Conservation (phyloP, 306 rosid genomes). For the Argentina anserina region DNA sequence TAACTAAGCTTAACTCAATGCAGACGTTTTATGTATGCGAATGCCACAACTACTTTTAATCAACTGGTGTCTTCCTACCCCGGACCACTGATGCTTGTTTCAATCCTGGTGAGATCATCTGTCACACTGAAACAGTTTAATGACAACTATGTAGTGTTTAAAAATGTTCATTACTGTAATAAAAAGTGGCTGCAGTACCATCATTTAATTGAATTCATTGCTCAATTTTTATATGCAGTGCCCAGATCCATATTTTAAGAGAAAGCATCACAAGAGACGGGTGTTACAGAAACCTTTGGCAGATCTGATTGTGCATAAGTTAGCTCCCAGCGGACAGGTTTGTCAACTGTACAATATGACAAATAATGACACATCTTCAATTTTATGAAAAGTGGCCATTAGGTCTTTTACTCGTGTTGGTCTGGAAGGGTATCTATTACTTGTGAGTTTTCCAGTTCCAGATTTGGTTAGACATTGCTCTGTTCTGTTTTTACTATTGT, state of each 20-base stretch:
- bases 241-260: conserved; percentile 97
- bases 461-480: not conserved
- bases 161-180: not conserved
- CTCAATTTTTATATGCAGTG: conserved; percentile 52
- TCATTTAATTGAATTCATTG: conserved; percentile 15
- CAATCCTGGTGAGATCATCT: conserved; percentile 67
- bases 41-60: conserved; percentile 77
- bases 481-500: not conserved
- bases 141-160: not conserved
- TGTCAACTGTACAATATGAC: not conserved
- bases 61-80: conserved; percentile 68
- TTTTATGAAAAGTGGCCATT: not conserved
- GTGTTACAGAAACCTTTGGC: conserved; percentile 79
- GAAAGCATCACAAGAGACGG: conserved; percentile 80
- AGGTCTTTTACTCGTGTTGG: not conserved
- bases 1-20: conserved; percentile 27
- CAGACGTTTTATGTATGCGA: conserved; percentile 85
- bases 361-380: not conserved
- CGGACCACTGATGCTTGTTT: conserved; percentile 74
- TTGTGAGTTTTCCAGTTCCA: not conserved
- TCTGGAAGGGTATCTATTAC: not conserved
- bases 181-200: not conserved
- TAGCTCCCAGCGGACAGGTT: conserved; percentile 76
- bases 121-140: conserved; percentile 4
- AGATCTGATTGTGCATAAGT: conserved; percentile 48